Percentiles rank a stretch among this genome's conserved stretches.
phyloP scores from a whole-genome alignment of 371 early-diverging fungal genomes.

The Dichotomocladium elegans region DNA sequence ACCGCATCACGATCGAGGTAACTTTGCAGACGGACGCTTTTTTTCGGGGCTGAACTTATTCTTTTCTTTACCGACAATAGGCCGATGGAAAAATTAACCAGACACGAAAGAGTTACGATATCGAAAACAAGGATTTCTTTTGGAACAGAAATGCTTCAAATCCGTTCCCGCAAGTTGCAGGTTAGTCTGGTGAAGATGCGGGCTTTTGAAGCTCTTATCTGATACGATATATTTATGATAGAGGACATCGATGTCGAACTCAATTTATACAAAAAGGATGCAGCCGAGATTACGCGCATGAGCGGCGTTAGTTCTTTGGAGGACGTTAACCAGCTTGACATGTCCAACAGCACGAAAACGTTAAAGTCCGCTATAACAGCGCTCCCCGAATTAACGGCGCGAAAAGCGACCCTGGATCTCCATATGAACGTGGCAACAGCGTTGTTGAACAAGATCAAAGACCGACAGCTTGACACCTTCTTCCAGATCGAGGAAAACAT shows the following conservation, averaged over 20 bases:
- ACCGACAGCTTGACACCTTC: constrained; percentile 93
- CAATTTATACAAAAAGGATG: constrained; percentile 90
- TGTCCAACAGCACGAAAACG: constrained; percentile 76
- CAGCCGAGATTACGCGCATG: constrained; percentile 84
- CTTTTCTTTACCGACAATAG: constrained; percentile 18
- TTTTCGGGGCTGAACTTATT: neutral
- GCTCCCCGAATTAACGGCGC: constrained; percentile 93
- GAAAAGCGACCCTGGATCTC: constrained; percentile 95
- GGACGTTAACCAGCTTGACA: constrained; percentile 73
- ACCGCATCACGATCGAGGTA: constrained; percentile 66
- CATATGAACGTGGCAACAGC: constrained; percentile 98
- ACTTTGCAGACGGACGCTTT: neutral
- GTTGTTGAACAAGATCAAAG: constrained; percentile 88
- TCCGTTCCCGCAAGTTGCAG: constrained; percentile 98
- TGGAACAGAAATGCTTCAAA: constrained; percentile 91
- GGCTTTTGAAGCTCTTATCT: neutral
- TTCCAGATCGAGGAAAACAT: constrained; percentile 93
- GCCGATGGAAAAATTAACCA: constrained; percentile 66
- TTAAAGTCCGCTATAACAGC: constrained; percentile 90
- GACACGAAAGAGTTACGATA: constrained; percentile 79
- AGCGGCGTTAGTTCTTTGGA: constrained; percentile 85
- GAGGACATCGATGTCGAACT: constrained; percentile 90
- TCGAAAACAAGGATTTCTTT: constrained; percentile 91
- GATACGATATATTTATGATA: constrained; percentile 3
- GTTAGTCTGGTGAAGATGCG: constrained; percentile 21